A percentile compares a stretch with the other conserved stretches of the same genome.
phyloP scores from a whole-genome alignment of 169 alveolate species.

The Blepharisma undulans region DNA sequence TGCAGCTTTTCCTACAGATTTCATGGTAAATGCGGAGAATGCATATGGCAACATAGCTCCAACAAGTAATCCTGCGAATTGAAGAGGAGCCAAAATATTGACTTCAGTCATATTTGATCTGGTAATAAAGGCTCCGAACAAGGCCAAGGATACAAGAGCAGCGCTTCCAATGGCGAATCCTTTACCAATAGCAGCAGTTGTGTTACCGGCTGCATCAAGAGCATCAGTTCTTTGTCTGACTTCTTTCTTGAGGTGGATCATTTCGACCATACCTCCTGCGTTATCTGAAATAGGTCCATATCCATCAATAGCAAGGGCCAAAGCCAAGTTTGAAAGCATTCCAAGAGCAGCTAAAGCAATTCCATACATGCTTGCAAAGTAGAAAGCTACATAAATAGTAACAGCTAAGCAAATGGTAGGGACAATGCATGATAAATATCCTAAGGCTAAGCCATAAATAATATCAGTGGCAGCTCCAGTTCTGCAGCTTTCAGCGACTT shows the following conservation, averaged over 20 bases:
- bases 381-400: constrained; percentile 78
- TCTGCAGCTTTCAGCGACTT: constrained; percentile 82
- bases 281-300: constrained; percentile 93
- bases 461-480: constrained; percentile 89
- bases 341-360: constrained; percentile 91
- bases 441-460: constrained; percentile 89
- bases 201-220: constrained; percentile 93
- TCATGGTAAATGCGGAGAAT: constrained; percentile 90
- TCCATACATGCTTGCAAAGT: constrained; percentile 85
- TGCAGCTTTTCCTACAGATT: constrained; percentile 91
- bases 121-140: constrained; percentile 90
- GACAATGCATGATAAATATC: constrained; percentile 85
- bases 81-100: constrained; percentile 82
- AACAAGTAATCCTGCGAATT: constrained; percentile 80
- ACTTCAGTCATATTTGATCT: constrained; percentile 74
- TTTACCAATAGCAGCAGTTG: constrained; percentile 93
- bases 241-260: constrained; percentile 86
- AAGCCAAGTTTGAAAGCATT: constrained; percentile 87
- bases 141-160: constrained; percentile 88
- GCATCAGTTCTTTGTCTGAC: constrained; percentile 89
- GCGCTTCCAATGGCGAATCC: constrained; percentile 94
- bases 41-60: constrained; percentile 93
- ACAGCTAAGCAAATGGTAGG: constrained; percentile 83
- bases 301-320: constrained; percentile 89
- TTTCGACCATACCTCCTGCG: constrained; percentile 94